A percentile compares a stretch with the other conserved stretches of the same genome.
Conservation (phyloP, 192 early-diverging fungal species). For the Gonapodya prolifera region DNA sequence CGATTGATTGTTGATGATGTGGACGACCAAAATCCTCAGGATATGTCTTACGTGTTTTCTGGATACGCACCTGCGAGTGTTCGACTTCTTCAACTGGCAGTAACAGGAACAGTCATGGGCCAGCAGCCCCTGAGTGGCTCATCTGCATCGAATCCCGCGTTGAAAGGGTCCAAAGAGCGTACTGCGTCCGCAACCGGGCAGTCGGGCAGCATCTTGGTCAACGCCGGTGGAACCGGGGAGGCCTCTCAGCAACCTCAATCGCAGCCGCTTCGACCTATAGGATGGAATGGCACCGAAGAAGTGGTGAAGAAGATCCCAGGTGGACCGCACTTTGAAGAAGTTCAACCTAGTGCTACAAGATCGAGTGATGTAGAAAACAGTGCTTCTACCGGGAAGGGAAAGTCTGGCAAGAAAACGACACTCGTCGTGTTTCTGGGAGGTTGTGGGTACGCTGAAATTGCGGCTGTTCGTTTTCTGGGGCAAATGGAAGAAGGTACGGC, state of each 20-base stretch:
- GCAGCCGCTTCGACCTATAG: too few relatives aligned
- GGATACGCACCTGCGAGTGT: constrained; percentile 87
- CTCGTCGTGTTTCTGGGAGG: constrained; percentile 91
- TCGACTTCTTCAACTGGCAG: constrained; percentile 75
- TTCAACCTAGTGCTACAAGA: constrained; percentile 10
- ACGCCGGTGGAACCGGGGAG: constrained; percentile 8
- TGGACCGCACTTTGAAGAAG: constrained; percentile 8
- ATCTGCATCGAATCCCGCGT: constrained; percentile 25
- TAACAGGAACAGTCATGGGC: constrained; percentile 24
- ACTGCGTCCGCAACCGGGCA: constrained; percentile 11
- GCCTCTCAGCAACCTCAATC: constrained; percentile 18
- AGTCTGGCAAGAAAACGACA: constrained; percentile 47
- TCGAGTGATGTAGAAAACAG: not conserved
- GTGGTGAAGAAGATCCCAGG: not conserved
- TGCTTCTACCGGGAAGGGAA: constrained; percentile 11
- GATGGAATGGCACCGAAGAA: not conserved
- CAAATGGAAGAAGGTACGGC: constrained; percentile 58
- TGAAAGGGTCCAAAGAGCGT: constrained; percentile 23
- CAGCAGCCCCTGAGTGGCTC: constrained; percentile 14
- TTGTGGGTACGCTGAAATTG: constrained; percentile 85
- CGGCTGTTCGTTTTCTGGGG: constrained; percentile 78
- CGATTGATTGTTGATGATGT: constrained; percentile 77
- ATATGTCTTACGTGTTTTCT: constrained; percentile 85
- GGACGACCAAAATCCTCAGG: constrained; percentile 69
- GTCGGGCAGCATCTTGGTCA: constrained; percentile 4